phyloP scores from a whole-genome alignment of 2,329 filamentous ascomycete genomes.

The Annulohypoxylon truncatum region DNA sequence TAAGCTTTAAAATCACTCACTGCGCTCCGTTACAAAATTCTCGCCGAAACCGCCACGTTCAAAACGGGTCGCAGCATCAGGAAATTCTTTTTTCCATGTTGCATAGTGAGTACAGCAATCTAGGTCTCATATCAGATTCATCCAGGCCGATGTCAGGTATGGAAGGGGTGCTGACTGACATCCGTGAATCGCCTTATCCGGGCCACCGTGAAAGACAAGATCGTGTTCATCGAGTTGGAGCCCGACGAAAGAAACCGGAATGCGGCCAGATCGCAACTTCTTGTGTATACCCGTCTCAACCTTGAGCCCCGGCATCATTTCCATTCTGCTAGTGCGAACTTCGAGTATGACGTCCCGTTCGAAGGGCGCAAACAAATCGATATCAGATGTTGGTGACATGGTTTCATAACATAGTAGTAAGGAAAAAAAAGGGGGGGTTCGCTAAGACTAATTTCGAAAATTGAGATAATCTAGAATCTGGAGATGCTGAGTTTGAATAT shows the following conservation, averaged over 20 bases:
- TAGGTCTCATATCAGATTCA: conserved; percentile 44
- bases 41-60: conserved; percentile 71
- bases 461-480: background rate
- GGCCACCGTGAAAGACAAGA: conserved; percentile 69
- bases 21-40: conserved; percentile 67
- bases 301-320: conserved; percentile 62
- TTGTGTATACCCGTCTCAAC: conserved; percentile 70
- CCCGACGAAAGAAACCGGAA: conserved; percentile 61
- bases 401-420: conserved; percentile 14
- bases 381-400: conserved; percentile 44
- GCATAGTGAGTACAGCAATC: conserved; percentile 71
- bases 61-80: conserved; percentile 63
- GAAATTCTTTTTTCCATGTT: conserved; percentile 65
- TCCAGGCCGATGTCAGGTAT: background rate
- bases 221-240: conserved; percentile 72
- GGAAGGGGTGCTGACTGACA: conserved; percentile 55
- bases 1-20: conserved; percentile 20
- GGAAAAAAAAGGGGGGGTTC: background rate
- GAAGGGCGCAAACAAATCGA: conserved; percentile 58
- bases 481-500: background rate
- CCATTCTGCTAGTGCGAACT: conserved; percentile 68
- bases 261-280: conserved; percentile 54
- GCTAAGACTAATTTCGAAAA: background rate
- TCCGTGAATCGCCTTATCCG: conserved; percentile 71
- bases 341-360: conserved; percentile 64